Percentiles rank a stretch among this genome's conserved stretches.
Evolutionary conservation across 176 grass and related monocot genomes (phyloP).

Genomic region (Aegilops longissima): DNA sequence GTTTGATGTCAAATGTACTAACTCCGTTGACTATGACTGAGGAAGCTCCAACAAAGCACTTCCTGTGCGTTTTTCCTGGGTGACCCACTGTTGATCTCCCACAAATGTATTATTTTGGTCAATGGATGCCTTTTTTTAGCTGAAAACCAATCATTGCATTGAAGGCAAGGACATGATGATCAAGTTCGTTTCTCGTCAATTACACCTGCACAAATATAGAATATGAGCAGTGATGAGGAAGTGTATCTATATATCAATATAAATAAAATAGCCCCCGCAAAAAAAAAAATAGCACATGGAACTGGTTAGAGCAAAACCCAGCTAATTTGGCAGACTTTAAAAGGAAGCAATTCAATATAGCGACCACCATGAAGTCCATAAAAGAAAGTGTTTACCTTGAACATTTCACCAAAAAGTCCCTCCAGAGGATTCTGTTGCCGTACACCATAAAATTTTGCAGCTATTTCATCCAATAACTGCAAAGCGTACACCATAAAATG

Average conservation of each 20-base stretch:
- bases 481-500: not conserved
- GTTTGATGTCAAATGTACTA: not conserved
- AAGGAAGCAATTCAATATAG: not conserved
- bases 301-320: not conserved
- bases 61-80: not conserved
- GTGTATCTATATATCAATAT: not conserved
- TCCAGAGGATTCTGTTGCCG: constrained; percentile 66
- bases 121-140: constrained; percentile 1
- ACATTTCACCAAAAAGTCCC: constrained; percentile 95
- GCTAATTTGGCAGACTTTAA: not conserved
- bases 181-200: not conserved
- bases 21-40: constrained; percentile 7
- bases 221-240: not conserved
- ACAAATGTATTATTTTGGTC: constrained; percentile 21
- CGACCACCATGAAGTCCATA: not conserved
- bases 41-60: not conserved
- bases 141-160: not conserved
- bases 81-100: constrained; percentile 14
- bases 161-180: not conserved
- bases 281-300: not conserved
- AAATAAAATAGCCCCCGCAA: no score
- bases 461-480: constrained; percentile 95
- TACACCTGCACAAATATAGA: constrained; percentile 39
- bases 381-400: constrained; percentile 59
- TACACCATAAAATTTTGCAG: constrained; percentile 79